Conservation (phyloP, 129 eudicot genomes). For the Artemisia annua region DNA sequence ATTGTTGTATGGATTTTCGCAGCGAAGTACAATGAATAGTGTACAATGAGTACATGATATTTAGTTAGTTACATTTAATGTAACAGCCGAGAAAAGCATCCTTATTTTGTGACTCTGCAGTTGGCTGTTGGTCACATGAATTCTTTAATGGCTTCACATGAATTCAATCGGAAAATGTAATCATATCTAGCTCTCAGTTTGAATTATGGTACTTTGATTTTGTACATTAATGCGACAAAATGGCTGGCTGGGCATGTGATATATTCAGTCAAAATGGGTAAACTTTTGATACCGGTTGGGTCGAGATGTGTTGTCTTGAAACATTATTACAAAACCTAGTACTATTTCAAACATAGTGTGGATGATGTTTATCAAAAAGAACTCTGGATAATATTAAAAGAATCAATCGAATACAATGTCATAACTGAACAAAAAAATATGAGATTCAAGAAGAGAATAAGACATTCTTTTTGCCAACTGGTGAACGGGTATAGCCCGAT, state of each 20-base stretch:
- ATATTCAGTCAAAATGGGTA: neutral
- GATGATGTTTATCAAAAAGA: conserved; percentile 17
- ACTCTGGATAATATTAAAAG: conserved; percentile 13
- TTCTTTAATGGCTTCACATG: conserved; percentile 30
- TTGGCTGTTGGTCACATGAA: conserved; percentile 34
- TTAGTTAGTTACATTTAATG: conserved; percentile 23
- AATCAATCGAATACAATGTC: conserved; percentile 26
- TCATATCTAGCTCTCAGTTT: too few species aligned
- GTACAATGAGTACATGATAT: conserved; percentile 18
- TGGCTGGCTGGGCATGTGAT: neutral
- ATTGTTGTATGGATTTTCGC: neutral
- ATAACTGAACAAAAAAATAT: conserved; percentile 27
- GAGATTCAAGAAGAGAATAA: conserved; percentile 22
- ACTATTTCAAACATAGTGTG: neutral
- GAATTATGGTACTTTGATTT: neutral
- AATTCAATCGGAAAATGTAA: conserved; percentile 13
- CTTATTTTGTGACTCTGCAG: conserved; percentile 30
- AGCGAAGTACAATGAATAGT: neutral
- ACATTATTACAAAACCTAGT: too few species aligned
- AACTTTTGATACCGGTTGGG: neutral
- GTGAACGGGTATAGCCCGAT: conserved; percentile 27
- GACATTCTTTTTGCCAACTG: conserved; percentile 22
- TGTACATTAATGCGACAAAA: too few species aligned
- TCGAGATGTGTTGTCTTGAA: neutral
- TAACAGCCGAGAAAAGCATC: conserved; percentile 19